Base-by-base conservation (phyloP, 768 basidiomycete species). In the Lanmaoa rubissima region DNA sequence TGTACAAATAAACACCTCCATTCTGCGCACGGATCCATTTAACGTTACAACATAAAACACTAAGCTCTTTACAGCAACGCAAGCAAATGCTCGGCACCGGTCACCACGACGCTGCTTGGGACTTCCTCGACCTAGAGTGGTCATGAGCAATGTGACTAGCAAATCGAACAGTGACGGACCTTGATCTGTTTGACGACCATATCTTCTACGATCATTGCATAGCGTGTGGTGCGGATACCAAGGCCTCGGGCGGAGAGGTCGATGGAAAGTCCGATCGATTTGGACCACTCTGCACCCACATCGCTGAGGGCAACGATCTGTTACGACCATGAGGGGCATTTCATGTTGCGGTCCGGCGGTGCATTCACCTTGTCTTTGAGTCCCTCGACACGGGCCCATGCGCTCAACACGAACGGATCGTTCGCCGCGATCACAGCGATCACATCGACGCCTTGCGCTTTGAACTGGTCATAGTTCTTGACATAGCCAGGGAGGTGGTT, bases 131-230 rank as follows among this genome's bases (percentile, higher is more conserved):
- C 54, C 66, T 68, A 1, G 36, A 1, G 32, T 2, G 21, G 12
- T 1, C 21, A 36, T 56, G 44, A 65, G 58, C 34, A 14, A 6
- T 7, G 14, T 4, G 21, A 35, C 2, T 0, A 3, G 13, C 9
- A 17, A 44, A 48, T 38, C 3, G 2, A 24, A 61, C 10, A 17
- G 62, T 41, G 31, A 73, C 79, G 49, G 60, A 84, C 87, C 66
- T 72, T 80, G 52, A 91, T 63, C 63, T 87, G 85, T 58, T 81
- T 82, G 63, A 93, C 82, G 58, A 84, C 81, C 51, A 90, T 79
- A 66, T 90, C 79, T 45, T 93, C 86, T 62, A 89, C 63, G 63
- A 90, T 73, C 54, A 90, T 60, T 31, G 83, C 86, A 58, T 83
- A 89, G 47, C 87, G 82, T 26, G 70, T 70, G 35, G 85, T 86